Evolutionary conservation across 202 grass and related monocot genomes (phyloP).

Genomic region (Dendrocalamus latiflorus): DNA sequence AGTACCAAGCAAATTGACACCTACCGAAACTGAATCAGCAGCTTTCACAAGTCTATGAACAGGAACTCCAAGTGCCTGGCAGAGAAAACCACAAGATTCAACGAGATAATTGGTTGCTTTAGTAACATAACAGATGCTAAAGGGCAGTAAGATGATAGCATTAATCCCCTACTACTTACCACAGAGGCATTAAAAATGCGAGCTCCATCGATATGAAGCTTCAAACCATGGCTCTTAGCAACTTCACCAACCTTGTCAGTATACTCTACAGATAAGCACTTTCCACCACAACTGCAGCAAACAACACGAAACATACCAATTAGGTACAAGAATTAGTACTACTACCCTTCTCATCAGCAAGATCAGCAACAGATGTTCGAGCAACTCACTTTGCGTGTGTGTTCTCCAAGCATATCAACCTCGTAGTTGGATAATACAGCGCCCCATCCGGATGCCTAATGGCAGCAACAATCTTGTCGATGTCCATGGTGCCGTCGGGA

Average conservation of each 20-base stretch:
- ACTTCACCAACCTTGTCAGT: too few relatives aligned
- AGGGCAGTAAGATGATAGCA: not conserved
- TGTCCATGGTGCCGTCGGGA: constrained; percentile 75
- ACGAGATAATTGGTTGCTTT: not conserved
- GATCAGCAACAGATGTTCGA: not conserved
- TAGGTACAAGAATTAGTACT: not conserved
- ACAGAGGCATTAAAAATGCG: constrained; percentile 93
- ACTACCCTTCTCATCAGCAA: not conserved
- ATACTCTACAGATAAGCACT: too few relatives aligned
- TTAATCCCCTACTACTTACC: constrained; percentile 39
- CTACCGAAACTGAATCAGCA: constrained; percentile 92
- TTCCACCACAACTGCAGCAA: too few relatives aligned
- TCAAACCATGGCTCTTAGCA: too few relatives aligned
- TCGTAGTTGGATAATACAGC: constrained; percentile 69
- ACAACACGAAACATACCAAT: not conserved
- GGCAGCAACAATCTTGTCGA: constrained; percentile 55
- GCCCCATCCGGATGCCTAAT: constrained; percentile 45
- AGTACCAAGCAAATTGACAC: not conserved
- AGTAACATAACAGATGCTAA: not conserved
- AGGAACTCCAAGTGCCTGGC: constrained; percentile 78
- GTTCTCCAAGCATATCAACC: constrained; percentile 96
- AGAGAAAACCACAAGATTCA: not conserved
- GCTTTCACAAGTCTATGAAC: constrained; percentile 76
- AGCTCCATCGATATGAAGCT: too few relatives aligned
- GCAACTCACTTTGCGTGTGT: constrained; percentile 83